phyloP scores from a whole-genome alignment of 305 asterid species.

The Fraxinus sp. region DNA sequence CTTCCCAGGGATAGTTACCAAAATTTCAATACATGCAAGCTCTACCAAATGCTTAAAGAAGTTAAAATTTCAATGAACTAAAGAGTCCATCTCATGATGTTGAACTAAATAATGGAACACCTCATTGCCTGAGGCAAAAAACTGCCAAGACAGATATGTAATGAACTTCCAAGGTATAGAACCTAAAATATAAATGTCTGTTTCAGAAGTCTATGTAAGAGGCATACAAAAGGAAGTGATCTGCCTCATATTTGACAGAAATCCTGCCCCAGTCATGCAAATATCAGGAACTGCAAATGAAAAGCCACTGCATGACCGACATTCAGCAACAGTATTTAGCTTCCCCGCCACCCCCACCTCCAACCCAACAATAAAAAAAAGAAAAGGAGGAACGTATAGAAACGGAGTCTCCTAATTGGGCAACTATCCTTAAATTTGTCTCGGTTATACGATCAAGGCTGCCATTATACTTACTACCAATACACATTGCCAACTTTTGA shows the following conservation, averaged over 20 bases:
- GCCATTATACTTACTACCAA: not conserved
- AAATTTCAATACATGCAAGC: not conserved
- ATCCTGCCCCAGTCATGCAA: slow-evolving; percentile 12
- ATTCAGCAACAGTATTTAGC: not conserved
- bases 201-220: not conserved
- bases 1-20: not conserved
- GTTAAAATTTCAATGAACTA: not conserved
- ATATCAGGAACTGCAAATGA: not conserved
- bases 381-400: not conserved
- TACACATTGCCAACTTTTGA: not conserved
- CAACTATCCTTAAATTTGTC: not conserved
- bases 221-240: not conserved
- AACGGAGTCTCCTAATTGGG: not conserved
- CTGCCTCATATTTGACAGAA: slow-evolving; percentile 6
- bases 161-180: not conserved
- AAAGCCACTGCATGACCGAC: not conserved
- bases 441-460: not conserved
- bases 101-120: not conserved
- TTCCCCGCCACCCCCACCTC: not conserved
- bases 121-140: not conserved
- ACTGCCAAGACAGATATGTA: not conserved
- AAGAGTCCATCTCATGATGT: not conserved
- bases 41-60: not conserved
- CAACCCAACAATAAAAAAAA: not conserved
- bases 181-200: not conserved